phyloP scores from a whole-genome alignment of 495 filamentous ascomycete genomes.

The Glutinoglossum americanum region DNA sequence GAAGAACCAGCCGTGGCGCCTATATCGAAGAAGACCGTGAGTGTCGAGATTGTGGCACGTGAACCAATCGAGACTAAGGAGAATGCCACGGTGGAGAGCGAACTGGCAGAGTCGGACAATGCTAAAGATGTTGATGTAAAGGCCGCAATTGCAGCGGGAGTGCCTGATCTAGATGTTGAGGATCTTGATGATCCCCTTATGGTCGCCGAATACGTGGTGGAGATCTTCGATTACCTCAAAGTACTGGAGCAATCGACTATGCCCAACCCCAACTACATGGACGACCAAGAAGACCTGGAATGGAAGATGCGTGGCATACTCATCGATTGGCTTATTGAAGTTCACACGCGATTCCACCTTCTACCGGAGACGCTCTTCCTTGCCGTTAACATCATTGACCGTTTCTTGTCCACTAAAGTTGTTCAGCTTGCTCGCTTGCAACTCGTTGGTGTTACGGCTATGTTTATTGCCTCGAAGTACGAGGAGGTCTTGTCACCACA shows the following conservation, averaged over 20 bases:
- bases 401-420: constrained; percentile 81
- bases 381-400: constrained; percentile 92
- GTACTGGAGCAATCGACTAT: constrained; percentile 65
- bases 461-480: constrained; percentile 98
- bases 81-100: constrained; percentile 6
- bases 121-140: constrained; percentile 15
- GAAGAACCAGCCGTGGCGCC: constrained; percentile 35
- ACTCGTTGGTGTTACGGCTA: constrained; percentile 89
- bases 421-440: constrained; percentile 90
- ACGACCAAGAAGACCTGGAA: constrained; percentile 77
- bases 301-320: constrained; percentile 98
- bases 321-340: constrained; percentile 95
- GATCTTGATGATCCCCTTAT: constrained; percentile 86
- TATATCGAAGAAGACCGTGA: constrained; percentile 22
- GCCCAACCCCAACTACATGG: constrained; percentile 86
- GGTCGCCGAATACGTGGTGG: constrained; percentile 90
- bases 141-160: constrained; percentile 24
- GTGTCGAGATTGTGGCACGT: constrained; percentile 12
- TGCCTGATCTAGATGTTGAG: constrained; percentile 58
- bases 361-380: constrained; percentile 97
- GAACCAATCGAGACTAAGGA: constrained; percentile 10
- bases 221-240: constrained; percentile 92
- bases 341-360: constrained; percentile 89
- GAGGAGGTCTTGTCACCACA: constrained; percentile 95
- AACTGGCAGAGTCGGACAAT: constrained; percentile 11